Evolutionary conservation across 176 grass and related monocot genomes (phyloP), one percentile per base, ranked within the genome.

Genomic region (Carex parvula): DNA sequence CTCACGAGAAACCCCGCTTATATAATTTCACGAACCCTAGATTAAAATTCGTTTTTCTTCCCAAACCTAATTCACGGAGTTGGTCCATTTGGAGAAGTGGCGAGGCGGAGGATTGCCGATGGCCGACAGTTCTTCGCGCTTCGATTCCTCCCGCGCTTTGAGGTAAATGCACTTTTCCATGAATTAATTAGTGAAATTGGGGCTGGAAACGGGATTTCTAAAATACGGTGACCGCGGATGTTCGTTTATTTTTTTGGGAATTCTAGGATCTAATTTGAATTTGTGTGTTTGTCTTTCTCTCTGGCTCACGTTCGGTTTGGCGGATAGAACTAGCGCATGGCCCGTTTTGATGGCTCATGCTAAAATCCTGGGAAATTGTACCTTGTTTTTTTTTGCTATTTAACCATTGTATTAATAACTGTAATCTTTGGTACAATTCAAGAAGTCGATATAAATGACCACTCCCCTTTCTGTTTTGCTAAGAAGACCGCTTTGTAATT

Each of bases 71-170:
- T 81, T 44, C 79, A 81, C 64, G 58, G 79, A 46, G 58, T 24
- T 64, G 37, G 37, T 39, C 37, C 37, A 39, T 4, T 39, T 6
- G 9, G 60, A 62, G 26, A 60, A 13, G 79, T 33, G 30, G 79
- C 14, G 53, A 46, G 79, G 32, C 17, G 79, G 79, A 41, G 79
- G 58, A 33, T 42, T 44, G 58, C 8, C 79, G 21, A 81, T 26
- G 55, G 18, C 58, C 32, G 79, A 81, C 7, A 30, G 79, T 37
- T 88, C 85, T 9, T 79, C 60, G 8, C 92, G 92, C 79, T 91
- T 91, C 79, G 92, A 94, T 86, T 94, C 92, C 73, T 89, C 85
- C 16, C 89, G 87, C 53, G 85, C 87, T 70, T 79, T 94, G 64
- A 94, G 92, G 92, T 94, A 82, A 89, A 76, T 30, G 8, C 35